A percentile compares a stretch with the other conserved stretches of the same genome.
Evolutionary conservation across 352 stramenopile species (phyloP).

Genomic region (Globisporangium carolinianum): DNA sequence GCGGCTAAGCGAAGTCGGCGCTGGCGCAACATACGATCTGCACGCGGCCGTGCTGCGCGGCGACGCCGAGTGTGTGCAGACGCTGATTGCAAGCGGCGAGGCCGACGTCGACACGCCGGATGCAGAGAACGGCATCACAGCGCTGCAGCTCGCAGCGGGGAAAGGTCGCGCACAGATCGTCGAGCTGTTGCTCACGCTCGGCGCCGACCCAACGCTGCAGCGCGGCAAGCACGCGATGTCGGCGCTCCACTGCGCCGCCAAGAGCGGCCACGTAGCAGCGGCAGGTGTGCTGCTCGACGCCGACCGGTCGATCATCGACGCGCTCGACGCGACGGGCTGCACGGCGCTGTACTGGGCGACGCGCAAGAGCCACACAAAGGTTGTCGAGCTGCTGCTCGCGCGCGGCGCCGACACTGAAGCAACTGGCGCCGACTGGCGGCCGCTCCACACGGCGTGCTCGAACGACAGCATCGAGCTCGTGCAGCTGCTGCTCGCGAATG

Average conservation of each 20-base stretch:
- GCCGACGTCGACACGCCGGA: conserved; percentile 10
- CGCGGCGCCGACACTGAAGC: conserved; percentile 8
- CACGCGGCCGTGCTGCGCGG: conserved; percentile 9
- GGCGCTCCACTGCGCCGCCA: conserved; percentile 11
- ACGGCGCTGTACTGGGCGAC: conserved; percentile 12
- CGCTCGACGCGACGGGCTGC: conserved; percentile 10
- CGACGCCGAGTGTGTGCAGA: conserved; percentile 6
- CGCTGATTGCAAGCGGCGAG: conserved; percentile 6
- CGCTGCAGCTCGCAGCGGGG: conserved; percentile 12
- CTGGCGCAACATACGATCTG: conserved; percentile 2
- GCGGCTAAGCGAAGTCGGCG: conserved; percentile 8
- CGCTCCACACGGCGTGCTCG: conserved; percentile 12
- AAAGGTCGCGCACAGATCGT: conserved; percentile 10
- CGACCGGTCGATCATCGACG: not conserved
- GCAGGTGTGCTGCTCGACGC: conserved; percentile 3
- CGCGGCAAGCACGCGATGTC: conserved; percentile 9
- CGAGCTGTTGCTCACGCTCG: conserved; percentile 6
- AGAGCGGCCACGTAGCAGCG: conserved; percentile 5
- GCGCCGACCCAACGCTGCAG: conserved; percentile 6
- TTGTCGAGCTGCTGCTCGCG: conserved; percentile 9
- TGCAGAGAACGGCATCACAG: conserved; percentile 6
- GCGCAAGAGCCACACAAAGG: conserved; percentile 8
- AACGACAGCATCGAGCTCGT: conserved; percentile 14
- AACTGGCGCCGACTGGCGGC: conserved; percentile 8
- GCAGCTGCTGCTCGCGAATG: conserved; percentile 10